These are phyloP conservation scores for Suhomyces faveliae DNA, from an alignment of 805 yeast genomes.

Conservation along the genomic window DNA sequence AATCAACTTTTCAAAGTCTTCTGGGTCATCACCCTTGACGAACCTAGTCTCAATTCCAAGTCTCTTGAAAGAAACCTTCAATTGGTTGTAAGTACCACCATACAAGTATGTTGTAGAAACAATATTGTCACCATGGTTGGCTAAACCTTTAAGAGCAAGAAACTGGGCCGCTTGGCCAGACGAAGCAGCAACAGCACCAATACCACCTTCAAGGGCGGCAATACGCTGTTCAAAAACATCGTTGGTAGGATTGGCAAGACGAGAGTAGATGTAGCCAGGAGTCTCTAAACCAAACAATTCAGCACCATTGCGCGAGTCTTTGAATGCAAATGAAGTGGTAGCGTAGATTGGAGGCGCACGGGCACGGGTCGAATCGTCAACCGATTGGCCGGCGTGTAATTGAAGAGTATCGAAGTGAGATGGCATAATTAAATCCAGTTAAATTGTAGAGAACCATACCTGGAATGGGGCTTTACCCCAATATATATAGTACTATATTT, in stretches of 20 bases:
- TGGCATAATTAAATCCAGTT: constrained; percentile 32
- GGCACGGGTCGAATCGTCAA: constrained; percentile 63
- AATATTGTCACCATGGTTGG: constrained; percentile 86
- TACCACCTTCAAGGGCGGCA: constrained; percentile 91
- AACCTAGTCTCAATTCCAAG: constrained; percentile 84
- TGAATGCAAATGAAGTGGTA: constrained; percentile 83
- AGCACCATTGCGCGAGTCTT: constrained; percentile 89
- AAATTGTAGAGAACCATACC: background rate
- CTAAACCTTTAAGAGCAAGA: constrained; percentile 76
- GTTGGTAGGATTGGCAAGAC: constrained; percentile 90
- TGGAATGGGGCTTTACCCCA: background rate
- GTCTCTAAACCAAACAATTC: constrained; percentile 81
- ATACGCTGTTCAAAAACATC: constrained; percentile 89
- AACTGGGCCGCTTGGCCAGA: constrained; percentile 99
- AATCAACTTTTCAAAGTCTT: constrained; percentile 66
- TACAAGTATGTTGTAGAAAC: constrained; percentile 83
- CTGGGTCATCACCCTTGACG: constrained; percentile 78
- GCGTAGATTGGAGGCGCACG: constrained; percentile 95
- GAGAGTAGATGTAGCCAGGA: constrained; percentile 83
- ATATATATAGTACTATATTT: background rate
- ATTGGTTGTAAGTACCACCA: constrained; percentile 96
- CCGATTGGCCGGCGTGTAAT: constrained; percentile 90
- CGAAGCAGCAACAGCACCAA: constrained; percentile 82
- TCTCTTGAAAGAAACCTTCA: constrained; percentile 87
- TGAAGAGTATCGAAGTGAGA: constrained; percentile 87